Percentiles rank a stretch among this genome's conserved stretches.
Evolutionary conservation across 495 filamentous ascomycete species (phyloP).

Genomic region (Articulospora tetracladia): DNA sequence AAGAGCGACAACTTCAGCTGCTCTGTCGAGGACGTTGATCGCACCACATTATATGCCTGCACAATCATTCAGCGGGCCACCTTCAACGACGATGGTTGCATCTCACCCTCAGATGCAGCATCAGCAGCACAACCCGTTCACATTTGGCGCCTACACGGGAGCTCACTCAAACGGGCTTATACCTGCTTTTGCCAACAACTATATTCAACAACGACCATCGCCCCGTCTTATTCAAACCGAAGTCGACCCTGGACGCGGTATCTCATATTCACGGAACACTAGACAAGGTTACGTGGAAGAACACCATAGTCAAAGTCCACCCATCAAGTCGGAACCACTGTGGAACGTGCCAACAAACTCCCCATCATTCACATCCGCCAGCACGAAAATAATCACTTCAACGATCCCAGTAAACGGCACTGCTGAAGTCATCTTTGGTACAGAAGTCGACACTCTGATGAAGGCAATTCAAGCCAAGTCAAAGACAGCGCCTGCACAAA

Average conservation of each 20-base stretch:
- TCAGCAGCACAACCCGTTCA: constrained; percentile 24
- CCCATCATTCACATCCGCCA: constrained; percentile 8
- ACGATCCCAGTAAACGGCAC: constrained; percentile 20
- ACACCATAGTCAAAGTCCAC: constrained; percentile 21
- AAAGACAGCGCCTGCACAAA: constrained; percentile 36
- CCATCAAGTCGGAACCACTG: constrained; percentile 19
- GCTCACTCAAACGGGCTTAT: constrained; percentile 6
- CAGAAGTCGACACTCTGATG: constrained; percentile 87
- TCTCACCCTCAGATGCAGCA: constrained; percentile 15
- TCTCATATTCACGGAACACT: constrained; percentile 8
- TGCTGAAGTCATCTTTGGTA: constrained; percentile 61
- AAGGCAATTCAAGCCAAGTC: constrained; percentile 79
- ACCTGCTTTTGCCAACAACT: constrained; percentile 21
- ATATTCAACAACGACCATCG: constrained; percentile 21
- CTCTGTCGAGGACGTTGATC: constrained; percentile 20
- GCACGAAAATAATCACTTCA: constrained; percentile 21
- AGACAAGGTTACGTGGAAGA: constrained; percentile 22
- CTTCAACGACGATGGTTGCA: constrained; percentile 10
- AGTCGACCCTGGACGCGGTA: neutral
- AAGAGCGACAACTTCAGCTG: constrained; percentile 14
- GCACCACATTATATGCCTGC: constrained; percentile 23
- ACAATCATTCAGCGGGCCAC: constrained; percentile 10
- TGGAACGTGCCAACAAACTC: constrained; percentile 11
- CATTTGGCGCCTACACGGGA: constrained; percentile 10
- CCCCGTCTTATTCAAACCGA: constrained; percentile 18